phyloP scores from a whole-genome alignment of 2,329 filamentous ascomycete genomes.

The Aureobasidium zeae region DNA sequence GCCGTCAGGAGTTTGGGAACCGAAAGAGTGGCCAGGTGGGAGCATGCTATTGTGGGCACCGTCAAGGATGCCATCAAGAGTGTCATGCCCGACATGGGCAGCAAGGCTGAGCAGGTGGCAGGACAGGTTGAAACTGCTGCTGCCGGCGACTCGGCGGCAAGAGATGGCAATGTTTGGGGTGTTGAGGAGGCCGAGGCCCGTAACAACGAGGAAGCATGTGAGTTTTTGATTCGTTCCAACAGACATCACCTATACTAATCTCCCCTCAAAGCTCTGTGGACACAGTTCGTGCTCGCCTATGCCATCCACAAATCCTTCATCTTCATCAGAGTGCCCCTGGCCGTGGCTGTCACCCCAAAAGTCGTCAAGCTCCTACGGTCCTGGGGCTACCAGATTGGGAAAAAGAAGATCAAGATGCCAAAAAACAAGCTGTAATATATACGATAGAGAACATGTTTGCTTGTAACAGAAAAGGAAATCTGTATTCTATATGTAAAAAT shows the following conservation, averaged over 20 bases:
- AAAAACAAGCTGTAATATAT: too few relatives aligned
- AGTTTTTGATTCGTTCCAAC: conserved; percentile 2
- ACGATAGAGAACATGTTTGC: too few relatives aligned
- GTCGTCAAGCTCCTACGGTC: conserved; percentile 79
- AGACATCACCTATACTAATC: not conserved
- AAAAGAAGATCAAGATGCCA: conserved; percentile 49
- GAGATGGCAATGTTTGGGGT: conserved; percentile 21
- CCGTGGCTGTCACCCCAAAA: conserved; percentile 82
- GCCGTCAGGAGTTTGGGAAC: conserved; percentile 75
- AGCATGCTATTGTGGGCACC: conserved; percentile 57
- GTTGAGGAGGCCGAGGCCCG: conserved; percentile 21
- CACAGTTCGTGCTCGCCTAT: conserved; percentile 86
- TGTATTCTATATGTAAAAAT: too few relatives aligned
- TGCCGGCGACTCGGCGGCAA: conserved; percentile 28
- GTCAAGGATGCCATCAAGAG: conserved; percentile 53
- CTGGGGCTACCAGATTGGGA: conserved; percentile 95
- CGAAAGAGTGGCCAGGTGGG: conserved; percentile 69
- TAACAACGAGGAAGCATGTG: conserved; percentile 23
- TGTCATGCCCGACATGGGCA: conserved; percentile 36
- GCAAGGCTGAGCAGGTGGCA: conserved; percentile 20
- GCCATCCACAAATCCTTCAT: conserved; percentile 98
- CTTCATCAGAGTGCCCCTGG: conserved; percentile 86
- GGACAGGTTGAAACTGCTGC: conserved; percentile 22
- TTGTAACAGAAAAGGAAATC: too few relatives aligned
- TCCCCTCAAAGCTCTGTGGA: conserved; percentile 52